Conservation (phyloP, 1,284 basidiomycete species). For the Leccinum griseonigrum region DNA sequence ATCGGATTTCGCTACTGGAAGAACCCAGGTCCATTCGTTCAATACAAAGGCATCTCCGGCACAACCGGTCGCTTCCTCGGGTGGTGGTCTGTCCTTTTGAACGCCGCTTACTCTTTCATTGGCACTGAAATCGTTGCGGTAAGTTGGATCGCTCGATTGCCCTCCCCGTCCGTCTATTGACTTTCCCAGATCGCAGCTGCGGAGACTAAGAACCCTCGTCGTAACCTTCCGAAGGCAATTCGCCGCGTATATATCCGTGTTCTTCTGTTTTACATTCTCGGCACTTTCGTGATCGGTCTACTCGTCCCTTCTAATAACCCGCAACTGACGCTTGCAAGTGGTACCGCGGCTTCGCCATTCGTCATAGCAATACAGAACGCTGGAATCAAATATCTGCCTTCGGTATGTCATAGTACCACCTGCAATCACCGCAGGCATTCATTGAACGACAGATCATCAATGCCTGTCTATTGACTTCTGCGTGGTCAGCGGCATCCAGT, state of each 20-base stretch:
- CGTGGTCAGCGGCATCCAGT: constrained; percentile 84
- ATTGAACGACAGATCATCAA: constrained; percentile 67
- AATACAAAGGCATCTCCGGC: constrained; percentile 44
- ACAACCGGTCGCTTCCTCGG: constrained; percentile 51
- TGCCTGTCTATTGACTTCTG: constrained; percentile 80
- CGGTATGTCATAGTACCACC: constrained; percentile 26
- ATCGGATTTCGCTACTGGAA: constrained; percentile 53
- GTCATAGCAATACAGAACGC: constrained; percentile 65
- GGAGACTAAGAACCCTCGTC: constrained; percentile 52
- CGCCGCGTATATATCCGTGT: constrained; percentile 70
- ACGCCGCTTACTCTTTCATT: constrained; percentile 74
- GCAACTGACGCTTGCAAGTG: constrained; percentile 39
- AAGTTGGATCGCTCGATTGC: constrained; percentile 32
- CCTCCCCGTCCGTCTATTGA: constrained; percentile 4
- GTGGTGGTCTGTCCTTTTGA: constrained; percentile 50
- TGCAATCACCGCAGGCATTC: constrained; percentile 26
- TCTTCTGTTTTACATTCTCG: constrained; percentile 59
- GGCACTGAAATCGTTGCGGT: constrained; percentile 79
- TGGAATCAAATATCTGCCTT: constrained; percentile 62
- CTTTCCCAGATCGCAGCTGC: constrained; percentile 58
- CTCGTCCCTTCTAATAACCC: constrained; percentile 58
- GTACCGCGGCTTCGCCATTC: constrained; percentile 65
- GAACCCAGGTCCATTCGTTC: constrained; percentile 54
- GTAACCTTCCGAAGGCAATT: constrained; percentile 59
- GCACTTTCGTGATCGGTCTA: constrained; percentile 55